Evolutionary conservation across 805 yeast genomes (phyloP).

Genomic region (Wickerhamomyces bovis): DNA sequence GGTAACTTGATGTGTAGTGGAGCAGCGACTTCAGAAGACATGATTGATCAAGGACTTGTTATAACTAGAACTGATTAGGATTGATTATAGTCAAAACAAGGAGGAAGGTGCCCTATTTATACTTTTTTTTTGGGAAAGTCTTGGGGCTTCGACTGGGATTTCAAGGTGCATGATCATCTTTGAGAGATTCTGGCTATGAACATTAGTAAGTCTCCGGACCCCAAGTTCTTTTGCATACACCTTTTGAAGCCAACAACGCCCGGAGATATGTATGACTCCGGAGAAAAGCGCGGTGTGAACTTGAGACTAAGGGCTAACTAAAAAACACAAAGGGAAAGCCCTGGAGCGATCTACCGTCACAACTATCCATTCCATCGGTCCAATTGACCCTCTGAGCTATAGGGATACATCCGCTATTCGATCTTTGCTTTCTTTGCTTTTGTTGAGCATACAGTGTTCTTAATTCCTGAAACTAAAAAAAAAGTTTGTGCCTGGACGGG

Average conservation of each 20-base stretch:
- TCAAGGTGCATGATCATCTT: neutral
- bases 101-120: neutral
- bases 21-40: slow-evolving; percentile 3
- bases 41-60: neutral
- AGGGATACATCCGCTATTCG: neutral
- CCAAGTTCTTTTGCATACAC: neutral
- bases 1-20: slow-evolving; percentile 31
- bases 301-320: too few relatives aligned
- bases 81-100: neutral
- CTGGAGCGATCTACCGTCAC: neutral
- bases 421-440: neutral
- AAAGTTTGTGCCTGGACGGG: neutral
- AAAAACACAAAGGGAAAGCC: neutral
- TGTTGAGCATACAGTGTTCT: neutral
- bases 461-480: neutral
- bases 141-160: neutral
- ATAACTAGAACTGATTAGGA: neutral
- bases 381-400: neutral
- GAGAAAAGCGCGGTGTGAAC: neutral
- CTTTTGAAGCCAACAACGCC: neutral
- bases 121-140: neutral
- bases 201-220: neutral
- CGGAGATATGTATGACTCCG: neutral
- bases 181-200: neutral
- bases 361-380: too few relatives aligned